Evolutionary conservation across 176 grass and related monocot species (phyloP).

Genomic region (Cenchrus americanus): DNA sequence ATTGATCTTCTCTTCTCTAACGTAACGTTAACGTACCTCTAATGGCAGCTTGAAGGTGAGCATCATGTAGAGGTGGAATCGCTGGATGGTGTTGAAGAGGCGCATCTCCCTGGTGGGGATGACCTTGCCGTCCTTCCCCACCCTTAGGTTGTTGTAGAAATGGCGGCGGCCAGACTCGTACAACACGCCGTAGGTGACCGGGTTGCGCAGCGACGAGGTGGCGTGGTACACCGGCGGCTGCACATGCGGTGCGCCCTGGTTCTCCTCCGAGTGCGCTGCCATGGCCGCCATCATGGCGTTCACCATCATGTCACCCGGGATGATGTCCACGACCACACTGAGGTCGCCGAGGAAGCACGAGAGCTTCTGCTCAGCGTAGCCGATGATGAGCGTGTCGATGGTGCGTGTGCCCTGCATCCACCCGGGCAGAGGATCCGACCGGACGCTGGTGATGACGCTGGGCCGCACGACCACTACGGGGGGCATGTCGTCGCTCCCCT

Average conservation of each 20-base stretch:
- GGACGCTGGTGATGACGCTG: constrained; percentile 71
- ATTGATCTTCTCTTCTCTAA: no score
- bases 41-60: constrained; percentile 73
- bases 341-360: constrained; percentile 76
- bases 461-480: constrained; percentile 58
- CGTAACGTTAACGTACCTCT: constrained; percentile 30
- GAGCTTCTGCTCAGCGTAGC: constrained; percentile 70
- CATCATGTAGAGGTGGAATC: constrained; percentile 63
- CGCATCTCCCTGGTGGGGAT: constrained; percentile 49
- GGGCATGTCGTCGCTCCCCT: constrained; percentile 48
- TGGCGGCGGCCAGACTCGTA: constrained; percentile 47
- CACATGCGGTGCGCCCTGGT: background rate
- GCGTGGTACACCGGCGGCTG: constrained; percentile 58
- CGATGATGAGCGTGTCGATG: constrained; percentile 74
- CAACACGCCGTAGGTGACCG: constrained; percentile 43
- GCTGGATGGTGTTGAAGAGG: constrained; percentile 58
- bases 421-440: constrained; percentile 63
- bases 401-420: constrained; percentile 84
- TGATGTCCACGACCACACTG: constrained; percentile 60
- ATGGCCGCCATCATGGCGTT: constrained; percentile 81
- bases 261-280: constrained; percentile 49
- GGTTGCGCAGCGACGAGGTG: constrained; percentile 66
- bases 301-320: constrained; percentile 88
- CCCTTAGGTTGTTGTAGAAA: constrained; percentile 67
- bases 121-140: constrained; percentile 53